Conservation (phyloP, 139 green algal genomes). For the Spirogloea muscicola region DNA sequence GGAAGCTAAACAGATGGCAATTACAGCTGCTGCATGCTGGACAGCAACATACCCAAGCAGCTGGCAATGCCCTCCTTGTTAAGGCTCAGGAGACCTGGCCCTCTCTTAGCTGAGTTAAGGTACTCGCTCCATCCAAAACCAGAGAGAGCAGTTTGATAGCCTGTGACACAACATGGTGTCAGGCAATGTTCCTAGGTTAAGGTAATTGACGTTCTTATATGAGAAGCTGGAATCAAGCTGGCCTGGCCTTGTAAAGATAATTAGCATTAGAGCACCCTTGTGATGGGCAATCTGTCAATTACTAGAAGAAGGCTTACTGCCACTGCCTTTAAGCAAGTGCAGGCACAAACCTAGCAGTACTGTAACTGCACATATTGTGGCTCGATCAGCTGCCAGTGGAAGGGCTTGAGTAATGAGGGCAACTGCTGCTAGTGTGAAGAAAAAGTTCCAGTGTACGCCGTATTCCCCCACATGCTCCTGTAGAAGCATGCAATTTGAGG, state of each 20-base stretch:
- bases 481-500: not conserved
- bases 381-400: not conserved
- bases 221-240: not conserved
- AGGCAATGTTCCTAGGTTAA: not conserved
- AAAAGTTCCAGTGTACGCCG: constrained; percentile 96
- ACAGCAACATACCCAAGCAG: too few species aligned
- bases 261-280: not conserved
- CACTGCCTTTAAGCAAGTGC: not conserved
- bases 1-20: too few species aligned
- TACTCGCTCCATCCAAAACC: not conserved
- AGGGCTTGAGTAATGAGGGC: constrained; percentile 9
- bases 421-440: constrained; percentile 72
- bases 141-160: not conserved
- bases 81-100: not conserved
- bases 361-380: not conserved
- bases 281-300: not conserved
- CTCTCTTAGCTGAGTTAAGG: not conserved
- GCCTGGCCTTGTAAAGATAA: too few species aligned
- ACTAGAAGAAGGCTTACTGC: not conserved
- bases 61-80: constrained; percentile 11
- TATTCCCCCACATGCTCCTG: constrained; percentile 73
- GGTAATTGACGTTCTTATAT: not conserved
- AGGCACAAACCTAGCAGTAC: not conserved
- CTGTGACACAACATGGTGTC: not conserved
- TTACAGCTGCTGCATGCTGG: too few species aligned